Evolutionary conservation across 2,329 filamentous ascomycete genomes (phyloP).

Genomic region (Claviceps capensis): DNA sequence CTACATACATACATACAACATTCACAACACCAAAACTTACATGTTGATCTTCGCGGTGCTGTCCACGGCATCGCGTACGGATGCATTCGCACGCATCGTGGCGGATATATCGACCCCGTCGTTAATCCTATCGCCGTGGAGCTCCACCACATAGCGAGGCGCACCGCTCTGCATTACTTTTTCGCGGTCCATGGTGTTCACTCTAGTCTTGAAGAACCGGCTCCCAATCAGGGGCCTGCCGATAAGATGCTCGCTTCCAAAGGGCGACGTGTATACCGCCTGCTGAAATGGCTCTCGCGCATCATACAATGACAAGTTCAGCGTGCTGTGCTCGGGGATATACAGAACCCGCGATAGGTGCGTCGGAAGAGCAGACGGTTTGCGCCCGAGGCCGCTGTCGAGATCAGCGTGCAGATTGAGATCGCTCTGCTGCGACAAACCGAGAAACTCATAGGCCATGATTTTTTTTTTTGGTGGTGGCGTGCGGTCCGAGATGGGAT

Average conservation of each 20-base stretch:
- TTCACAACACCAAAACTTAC: neutral
- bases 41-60: neutral
- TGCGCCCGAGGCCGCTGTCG: conserved; percentile 3
- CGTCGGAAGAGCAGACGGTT: neutral
- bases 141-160: neutral
- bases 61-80: too few species aligned
- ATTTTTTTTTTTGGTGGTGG: neutral
- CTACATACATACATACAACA: neutral
- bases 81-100: neutral
- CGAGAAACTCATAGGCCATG: neutral
- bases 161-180: neutral
- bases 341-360: conserved; percentile 5
- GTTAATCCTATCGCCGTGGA: neutral
- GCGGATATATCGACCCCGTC: neutral
- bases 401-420: neutral
- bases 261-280: neutral
- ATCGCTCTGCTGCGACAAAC: neutral
- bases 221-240: conserved; percentile 3
- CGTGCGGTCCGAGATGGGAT: neutral
- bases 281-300: neutral
- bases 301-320: conserved; percentile 3
- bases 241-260: neutral
- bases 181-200: neutral
- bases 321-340: conserved; percentile 2
- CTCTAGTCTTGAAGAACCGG: conserved; percentile 3